These are phyloP conservation scores for Cutaneotrichosporon curvatum DNA, from an alignment of 1,284 basidiomycete species.

Conservation along the genomic window DNA sequence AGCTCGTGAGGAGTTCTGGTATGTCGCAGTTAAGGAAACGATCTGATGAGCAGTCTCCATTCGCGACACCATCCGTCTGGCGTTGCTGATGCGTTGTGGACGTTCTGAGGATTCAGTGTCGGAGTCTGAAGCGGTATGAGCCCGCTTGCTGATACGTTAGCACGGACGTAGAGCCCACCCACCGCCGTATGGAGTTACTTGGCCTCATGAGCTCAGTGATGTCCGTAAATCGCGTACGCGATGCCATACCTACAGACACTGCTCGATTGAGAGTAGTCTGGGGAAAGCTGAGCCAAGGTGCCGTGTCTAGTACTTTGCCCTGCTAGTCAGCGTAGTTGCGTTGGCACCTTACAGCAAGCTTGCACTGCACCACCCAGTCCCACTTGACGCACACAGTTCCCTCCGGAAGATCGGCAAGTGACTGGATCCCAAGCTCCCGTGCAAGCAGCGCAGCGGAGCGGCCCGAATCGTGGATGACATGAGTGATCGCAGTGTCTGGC, in stretches of 20 bases:
- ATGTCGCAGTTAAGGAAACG: too few species aligned
- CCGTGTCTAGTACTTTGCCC: constrained; percentile 22
- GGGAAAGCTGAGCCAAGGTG: constrained; percentile 28
- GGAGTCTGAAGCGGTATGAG: constrained; percentile 18
- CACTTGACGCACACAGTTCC: constrained; percentile 37
- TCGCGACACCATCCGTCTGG: background rate
- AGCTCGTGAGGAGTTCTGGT: too few species aligned
- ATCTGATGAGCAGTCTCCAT: too few species aligned
- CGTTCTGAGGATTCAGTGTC: constrained; percentile 31
- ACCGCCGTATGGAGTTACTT: constrained; percentile 21
- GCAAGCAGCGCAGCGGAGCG: constrained; percentile 15
- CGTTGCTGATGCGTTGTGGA: background rate
- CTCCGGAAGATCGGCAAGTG: constrained; percentile 31
- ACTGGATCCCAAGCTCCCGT: constrained; percentile 24
- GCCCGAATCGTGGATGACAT: constrained; percentile 34
- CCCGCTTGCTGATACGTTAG: constrained; percentile 20
- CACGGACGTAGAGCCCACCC: background rate
- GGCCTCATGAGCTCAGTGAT: constrained; percentile 23
- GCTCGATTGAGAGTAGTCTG: constrained; percentile 18
- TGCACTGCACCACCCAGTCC: constrained; percentile 33
- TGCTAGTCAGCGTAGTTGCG: background rate
- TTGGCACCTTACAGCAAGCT: constrained; percentile 20
- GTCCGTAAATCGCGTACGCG: constrained; percentile 18
- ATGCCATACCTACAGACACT: background rate
- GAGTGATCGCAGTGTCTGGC: constrained; percentile 39